Base-by-base conservation (phyloP, 352 stramenopile genomes). In the Phytopythium chamaehyphon region DNA sequence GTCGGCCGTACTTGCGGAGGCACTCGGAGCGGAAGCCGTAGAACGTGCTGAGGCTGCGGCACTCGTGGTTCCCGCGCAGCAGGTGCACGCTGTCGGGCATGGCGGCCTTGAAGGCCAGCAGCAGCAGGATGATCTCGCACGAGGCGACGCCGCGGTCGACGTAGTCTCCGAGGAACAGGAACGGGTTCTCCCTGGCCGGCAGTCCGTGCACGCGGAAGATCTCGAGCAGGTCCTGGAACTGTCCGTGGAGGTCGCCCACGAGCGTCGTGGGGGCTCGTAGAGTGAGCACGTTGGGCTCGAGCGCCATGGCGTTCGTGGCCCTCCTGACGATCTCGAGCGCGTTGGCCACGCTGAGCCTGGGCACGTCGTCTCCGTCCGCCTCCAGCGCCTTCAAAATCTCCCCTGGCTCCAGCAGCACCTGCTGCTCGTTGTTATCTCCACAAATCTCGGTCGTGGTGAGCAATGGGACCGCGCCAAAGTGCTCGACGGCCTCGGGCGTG, bases 21-120 rank as follows among this genome's bases (percentile, higher is more conserved):
- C 98, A 99, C 73, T 99, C 98, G 62, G 98, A 91, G 45, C 98
- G 98, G 62, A 99, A 99, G n/a, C 98, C 98, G 69, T 99, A 99
- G 62, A 99, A 99, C 57, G 96, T 96, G 70, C 98, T 99, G 33
- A 99, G 97, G 35, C 89, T 98, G 11, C 96, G 92, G 56, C 95
- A 98, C 69, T 99, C 97, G 67, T 99, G 97, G 74, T 99, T 99
- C 5, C 97, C 97, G 45, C 97, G 88, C 24, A 99, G 77, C 23
- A 99, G 71, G 68, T 99, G 98, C 51, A 99, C 98, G 68, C 98
- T 98, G 58, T 98, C 72, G 2, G 97, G 97, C 57, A 98, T 98
- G 69, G 98, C 98, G 50, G 98, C 97, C 64, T 99, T 99, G 68
- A 98, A 99, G 3, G 94, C 89, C 15, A 99, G 64, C 22, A 99